These are phyloP conservation scores for Candida patagonica DNA, from an alignment of 805 yeast species.

Conservation along the genomic window DNA sequence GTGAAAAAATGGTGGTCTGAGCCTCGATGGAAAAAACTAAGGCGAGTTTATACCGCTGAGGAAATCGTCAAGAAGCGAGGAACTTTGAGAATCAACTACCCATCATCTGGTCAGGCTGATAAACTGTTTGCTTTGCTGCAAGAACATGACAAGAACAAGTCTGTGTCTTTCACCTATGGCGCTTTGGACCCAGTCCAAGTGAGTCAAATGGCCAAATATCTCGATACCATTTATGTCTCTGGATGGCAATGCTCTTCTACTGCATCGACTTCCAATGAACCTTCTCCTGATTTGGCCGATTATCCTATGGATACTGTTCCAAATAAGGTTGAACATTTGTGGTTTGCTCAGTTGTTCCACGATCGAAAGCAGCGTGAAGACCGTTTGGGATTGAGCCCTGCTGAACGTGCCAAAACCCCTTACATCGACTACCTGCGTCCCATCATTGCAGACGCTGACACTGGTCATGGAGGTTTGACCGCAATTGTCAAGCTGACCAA, in stretches of 20 bases:
- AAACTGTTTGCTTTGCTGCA: constrained; percentile 63
- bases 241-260: constrained; percentile 99
- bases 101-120: constrained; percentile 71
- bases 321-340: constrained; percentile 92
- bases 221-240: constrained; percentile 86
- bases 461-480: constrained; percentile 98
- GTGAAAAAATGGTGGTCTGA: constrained; percentile 86
- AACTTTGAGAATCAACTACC: constrained; percentile 60
- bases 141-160: constrained; percentile 61
- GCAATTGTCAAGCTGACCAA: constrained; percentile 93
- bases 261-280: constrained; percentile 95
- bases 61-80: constrained; percentile 89
- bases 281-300: constrained; percentile 97
- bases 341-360: constrained; percentile 94
- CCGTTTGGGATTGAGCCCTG: constrained; percentile 48
- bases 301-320: constrained; percentile 99
- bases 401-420: constrained; percentile 59
- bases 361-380: constrained; percentile 93
- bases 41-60: constrained; percentile 79
- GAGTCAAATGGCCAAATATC: constrained; percentile 91
- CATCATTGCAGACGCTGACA: constrained; percentile 94
- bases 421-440: constrained; percentile 88
- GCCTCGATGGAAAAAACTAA: constrained; percentile 85
- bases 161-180: constrained; percentile 85
- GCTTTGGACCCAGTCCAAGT: constrained; percentile 95